Base-by-base conservation (phyloP, 306 rosid genomes). In the Adenanthera pavonina region DNA sequence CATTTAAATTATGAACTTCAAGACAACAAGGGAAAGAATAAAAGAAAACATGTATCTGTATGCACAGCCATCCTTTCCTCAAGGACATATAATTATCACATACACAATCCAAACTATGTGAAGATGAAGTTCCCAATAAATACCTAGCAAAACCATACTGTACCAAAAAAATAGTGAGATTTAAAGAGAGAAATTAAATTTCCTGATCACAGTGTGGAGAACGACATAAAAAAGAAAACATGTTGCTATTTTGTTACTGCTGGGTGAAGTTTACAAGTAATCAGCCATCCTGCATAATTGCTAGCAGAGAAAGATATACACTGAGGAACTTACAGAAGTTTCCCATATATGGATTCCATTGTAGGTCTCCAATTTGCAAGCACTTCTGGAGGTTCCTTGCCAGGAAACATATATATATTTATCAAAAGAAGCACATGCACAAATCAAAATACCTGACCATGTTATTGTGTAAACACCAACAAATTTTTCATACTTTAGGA, bases 361-460 rank as follows among this genome's bases (percentile, higher is more conserved):
- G 92, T 89, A 68, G 86, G 62, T 87, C 89, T 88, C 95, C 98
- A 95, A 49, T 87, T 86, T 30, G 97, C 88, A 30, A 92, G 79
- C 65, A 82, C 64, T 72, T 91, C 98, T 92, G 89, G 15, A 79
- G 70, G 81, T 69, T 69, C 78, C 85, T 80, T 75, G 76, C 51
- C 78, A 75, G n/a, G 72, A 67, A 80, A 65, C 19, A 40, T 15
- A 53, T n/a, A n/a, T n/a, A n/a, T n/a, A n/a, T n/a, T n/a, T 33
- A 7, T 35, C 44, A 75, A 74, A 36, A 46, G 68, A 77, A 66
- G 41, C 51, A 46, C 49, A 60, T 35, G 20, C 20, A 36, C 13
- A 80, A 57, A 53, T 20, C 62, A 40, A 53, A 72, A 13, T 11
- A 14, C 6, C n/a, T 8, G 25, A 44, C 40, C 25, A 35, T 64